A percentile compares a stretch with the other conserved stretches of the same genome.
phyloP scores from a whole-genome alignment of 768 basidiomycete genomes.

The Auricularia cornea region DNA sequence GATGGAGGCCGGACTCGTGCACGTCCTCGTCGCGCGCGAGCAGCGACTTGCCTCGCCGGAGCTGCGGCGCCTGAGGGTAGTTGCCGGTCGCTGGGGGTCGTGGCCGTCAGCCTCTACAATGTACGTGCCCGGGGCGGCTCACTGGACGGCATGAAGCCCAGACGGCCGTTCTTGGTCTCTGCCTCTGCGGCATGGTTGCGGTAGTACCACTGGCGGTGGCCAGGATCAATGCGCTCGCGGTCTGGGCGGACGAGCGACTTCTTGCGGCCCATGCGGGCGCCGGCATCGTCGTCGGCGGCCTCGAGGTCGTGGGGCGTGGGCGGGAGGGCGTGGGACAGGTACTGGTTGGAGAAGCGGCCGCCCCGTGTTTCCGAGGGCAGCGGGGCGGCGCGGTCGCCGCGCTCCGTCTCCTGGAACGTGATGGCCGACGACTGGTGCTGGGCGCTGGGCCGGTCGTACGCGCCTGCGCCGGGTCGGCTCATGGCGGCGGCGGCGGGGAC shows the following conservation, averaged over 20 bases:
- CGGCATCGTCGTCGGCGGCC: constrained; percentile 33
- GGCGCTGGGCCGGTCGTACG: constrained; percentile 1
- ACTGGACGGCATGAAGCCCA: constrained; percentile 80
- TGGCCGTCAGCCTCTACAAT: constrained; percentile 7
- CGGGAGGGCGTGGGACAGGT: constrained; percentile 36
- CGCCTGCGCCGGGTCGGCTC: neutral
- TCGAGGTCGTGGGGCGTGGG: constrained; percentile 23
- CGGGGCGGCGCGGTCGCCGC: constrained; percentile 54
- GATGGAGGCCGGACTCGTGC: constrained; percentile 83
- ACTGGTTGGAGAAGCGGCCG: constrained; percentile 32
- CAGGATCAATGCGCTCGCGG: constrained; percentile 91
- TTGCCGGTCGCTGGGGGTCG: constrained; percentile 62
- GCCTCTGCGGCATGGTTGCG: constrained; percentile 75
- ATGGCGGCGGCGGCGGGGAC: neutral
- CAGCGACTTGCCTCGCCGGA: constrained; percentile 83
- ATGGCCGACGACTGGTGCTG: constrained; percentile 26
- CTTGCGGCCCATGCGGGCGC: constrained; percentile 58
- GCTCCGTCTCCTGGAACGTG: constrained; percentile 61
- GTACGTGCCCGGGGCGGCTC: constrained; percentile 28
- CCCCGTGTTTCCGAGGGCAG: constrained; percentile 40
- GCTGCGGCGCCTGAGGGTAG: constrained; percentile 42
- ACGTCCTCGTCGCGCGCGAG: constrained; percentile 86
- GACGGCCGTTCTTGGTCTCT: constrained; percentile 51
- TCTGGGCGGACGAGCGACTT: constrained; percentile 90
- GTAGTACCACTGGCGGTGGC: constrained; percentile 92